Base-by-base conservation (phyloP, 768 basidiomycete genomes). In the Plicaturopsis crispa region DNA sequence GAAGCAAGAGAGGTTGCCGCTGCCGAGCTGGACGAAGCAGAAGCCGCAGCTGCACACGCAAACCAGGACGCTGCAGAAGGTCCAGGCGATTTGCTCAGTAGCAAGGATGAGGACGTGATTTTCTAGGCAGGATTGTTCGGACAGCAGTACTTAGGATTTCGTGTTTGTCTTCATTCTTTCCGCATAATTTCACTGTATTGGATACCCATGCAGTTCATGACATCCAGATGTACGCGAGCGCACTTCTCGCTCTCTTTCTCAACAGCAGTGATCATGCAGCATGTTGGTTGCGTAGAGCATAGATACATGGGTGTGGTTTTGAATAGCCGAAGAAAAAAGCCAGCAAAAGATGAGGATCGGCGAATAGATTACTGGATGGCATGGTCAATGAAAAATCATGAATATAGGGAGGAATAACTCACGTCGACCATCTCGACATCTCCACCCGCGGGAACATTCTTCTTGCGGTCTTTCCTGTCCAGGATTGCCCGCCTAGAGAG, bases 81-180 rank as follows among this genome's bases (percentile, higher is more conserved):
- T 11, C 56, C 57, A 5, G 64, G 63, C 32, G 74, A 94, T 60
- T 66, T 97, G 50, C 65, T 97, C 41, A 82, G 77, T 48, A 84
- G 77, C 48, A 94, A 90, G 57, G 93, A 97, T 54, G 78, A 76
- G 39, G 93, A 97, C 63, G 78, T 97, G 35, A 96, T 97, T 58
- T 97, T 97, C 68, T 96, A 58, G 72, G 12, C 28, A 34, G 32
- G 38, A 18, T 36, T 33, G 17, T 22, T 45, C 24, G 18, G 43
- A 28, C 14, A 28, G 40, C 38, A 24, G 23, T 24, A 43, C 36
- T 16, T 31, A 35, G 22, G 36, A 41, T 41, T n/a, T 31, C 38
- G 13, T 31, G 33, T 16, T 18, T 14, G n/a, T n/a, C n/a, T n/a
- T n/a, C n/a, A n/a, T n/a, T n/a, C n/a, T n/a, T n/a, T n/a, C n/a